These are phyloP conservation scores for Marchantia polymorpha DNA, from an alignment of 225 moss, liverwort and hornwort genomes.

Conservation along the genomic window DNA sequence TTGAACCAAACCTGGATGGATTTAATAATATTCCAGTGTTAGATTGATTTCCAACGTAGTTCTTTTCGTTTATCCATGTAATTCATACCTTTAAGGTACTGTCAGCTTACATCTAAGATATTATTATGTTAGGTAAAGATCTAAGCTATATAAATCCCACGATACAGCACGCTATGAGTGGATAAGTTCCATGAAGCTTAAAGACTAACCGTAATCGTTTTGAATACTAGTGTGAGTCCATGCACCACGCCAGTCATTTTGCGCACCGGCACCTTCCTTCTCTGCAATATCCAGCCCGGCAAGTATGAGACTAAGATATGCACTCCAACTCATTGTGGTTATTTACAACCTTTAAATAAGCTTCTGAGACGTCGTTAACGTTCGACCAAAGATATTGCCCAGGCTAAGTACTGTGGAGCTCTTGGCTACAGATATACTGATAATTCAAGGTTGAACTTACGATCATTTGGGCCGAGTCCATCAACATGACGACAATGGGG, in stretches of 20 bases:
- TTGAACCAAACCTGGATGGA: slow-evolving; percentile 59
- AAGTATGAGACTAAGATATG: neutral
- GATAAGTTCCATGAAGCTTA: neutral
- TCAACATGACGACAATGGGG: slow-evolving; percentile 76
- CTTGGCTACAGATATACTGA: too few species aligned
- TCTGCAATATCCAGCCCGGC: slow-evolving; percentile 30
- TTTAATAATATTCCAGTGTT: neutral
- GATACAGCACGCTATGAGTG: neutral
- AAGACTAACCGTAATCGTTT: slow-evolving; percentile 57
- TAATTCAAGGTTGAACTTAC: slow-evolving; percentile 2
- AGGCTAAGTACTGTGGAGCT: too few species aligned
- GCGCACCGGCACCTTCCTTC: slow-evolving; percentile 49
- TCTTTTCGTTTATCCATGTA: too few species aligned
- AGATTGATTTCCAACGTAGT: too few species aligned
- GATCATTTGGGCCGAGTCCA: slow-evolving; percentile 54
- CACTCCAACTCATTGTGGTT: too few species aligned
- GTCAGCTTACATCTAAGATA: too few species aligned
- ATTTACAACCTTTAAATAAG: too few species aligned
- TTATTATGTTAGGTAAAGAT: too few species aligned
- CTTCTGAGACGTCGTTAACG: too few species aligned
- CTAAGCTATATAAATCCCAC: neutral
- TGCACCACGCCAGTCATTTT: slow-evolving; percentile 88
- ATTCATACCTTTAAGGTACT: too few species aligned
- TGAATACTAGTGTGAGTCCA: slow-evolving; percentile 80
- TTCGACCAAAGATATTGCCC: too few species aligned